phyloP scores from a whole-genome alignment of 2,329 filamentous ascomycete species.

The Daldinia sp. region DNA sequence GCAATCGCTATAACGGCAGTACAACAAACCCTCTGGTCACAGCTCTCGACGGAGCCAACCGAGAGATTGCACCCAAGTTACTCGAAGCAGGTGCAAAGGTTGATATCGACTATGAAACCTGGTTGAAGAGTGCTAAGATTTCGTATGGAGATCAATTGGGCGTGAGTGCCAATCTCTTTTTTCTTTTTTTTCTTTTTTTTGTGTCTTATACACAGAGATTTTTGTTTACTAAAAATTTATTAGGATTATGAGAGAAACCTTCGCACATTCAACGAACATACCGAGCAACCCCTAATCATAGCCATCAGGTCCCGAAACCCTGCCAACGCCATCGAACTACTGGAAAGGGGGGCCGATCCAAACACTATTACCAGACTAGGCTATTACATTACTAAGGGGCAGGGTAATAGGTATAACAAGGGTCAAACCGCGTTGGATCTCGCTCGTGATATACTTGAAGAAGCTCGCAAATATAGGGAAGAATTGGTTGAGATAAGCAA shows the following conservation, averaged over 20 bases:
- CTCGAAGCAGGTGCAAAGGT: conserved; percentile 69
- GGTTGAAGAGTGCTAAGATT: conserved; percentile 63
- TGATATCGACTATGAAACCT: conserved; percentile 69
- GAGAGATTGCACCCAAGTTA: conserved; percentile 64
- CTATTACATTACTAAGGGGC: conserved; percentile 48
- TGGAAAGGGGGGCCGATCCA: conserved; percentile 71
- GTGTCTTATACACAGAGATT: background rate
- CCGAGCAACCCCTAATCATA: conserved; percentile 72
- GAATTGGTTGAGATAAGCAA: conserved; percentile 39
- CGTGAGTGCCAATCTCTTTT: background rate
- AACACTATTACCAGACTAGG: conserved; percentile 62
- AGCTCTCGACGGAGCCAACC: conserved; percentile 64
- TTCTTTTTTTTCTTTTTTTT: conserved; percentile 37
- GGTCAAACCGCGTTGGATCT: conserved; percentile 67
- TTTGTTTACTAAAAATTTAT: conserved; percentile 12
- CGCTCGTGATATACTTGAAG: conserved; percentile 60
- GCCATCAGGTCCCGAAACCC: conserved; percentile 62
- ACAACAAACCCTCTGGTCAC: conserved; percentile 62
- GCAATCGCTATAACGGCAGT: conserved; percentile 45
- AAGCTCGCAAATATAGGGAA: conserved; percentile 56
- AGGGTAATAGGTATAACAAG: conserved; percentile 46
- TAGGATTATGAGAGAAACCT: conserved; percentile 56
- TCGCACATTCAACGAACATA: conserved; percentile 53
- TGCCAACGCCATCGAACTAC: conserved; percentile 62
- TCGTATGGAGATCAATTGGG: background rate